Evolutionary conservation across 2,329 filamentous ascomycete species (phyloP).

Genomic region (Aureobasidium musti): DNA sequence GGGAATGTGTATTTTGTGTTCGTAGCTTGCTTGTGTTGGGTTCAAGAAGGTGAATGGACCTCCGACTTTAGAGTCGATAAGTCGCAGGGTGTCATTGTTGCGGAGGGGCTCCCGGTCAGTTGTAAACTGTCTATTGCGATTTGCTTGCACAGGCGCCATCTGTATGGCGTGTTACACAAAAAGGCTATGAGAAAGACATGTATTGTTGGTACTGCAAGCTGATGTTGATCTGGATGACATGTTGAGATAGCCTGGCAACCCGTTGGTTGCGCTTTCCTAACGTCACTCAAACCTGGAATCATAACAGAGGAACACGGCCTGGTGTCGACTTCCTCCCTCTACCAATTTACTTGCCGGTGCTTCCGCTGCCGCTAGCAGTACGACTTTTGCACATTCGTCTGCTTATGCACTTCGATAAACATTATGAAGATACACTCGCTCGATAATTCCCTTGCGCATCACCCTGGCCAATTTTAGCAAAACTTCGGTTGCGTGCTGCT

Average conservation of each 20-base stretch:
- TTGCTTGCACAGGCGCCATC: background rate
- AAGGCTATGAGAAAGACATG: background rate
- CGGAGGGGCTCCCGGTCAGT: conserved; percentile 37
- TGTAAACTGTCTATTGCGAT: conserved; percentile 39
- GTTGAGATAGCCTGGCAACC: background rate
- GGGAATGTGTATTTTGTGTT: conserved; percentile 14
- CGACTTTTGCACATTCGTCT: background rate
- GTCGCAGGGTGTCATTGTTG: conserved; percentile 34
- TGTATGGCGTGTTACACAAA: background rate
- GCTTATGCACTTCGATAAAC: background rate
- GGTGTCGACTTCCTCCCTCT: background rate
- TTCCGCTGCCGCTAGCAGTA: background rate
- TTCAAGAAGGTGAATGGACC: conserved; percentile 55
- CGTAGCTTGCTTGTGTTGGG: conserved; percentile 50
- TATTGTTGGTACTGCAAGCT: background rate
- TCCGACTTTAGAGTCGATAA: conserved; percentile 35
- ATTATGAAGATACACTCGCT: background rate
- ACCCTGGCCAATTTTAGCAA: background rate
- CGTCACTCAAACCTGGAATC: background rate
- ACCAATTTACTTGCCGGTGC: background rate
- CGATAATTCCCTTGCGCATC: too few species aligned
- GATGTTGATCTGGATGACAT: background rate
- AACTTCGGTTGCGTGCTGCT: background rate
- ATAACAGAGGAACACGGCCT: background rate
- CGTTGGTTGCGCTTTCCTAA: conserved; percentile 7